Base-by-base conservation (phyloP, 345 rosid species). In the Cardamine resedifolia region DNA sequence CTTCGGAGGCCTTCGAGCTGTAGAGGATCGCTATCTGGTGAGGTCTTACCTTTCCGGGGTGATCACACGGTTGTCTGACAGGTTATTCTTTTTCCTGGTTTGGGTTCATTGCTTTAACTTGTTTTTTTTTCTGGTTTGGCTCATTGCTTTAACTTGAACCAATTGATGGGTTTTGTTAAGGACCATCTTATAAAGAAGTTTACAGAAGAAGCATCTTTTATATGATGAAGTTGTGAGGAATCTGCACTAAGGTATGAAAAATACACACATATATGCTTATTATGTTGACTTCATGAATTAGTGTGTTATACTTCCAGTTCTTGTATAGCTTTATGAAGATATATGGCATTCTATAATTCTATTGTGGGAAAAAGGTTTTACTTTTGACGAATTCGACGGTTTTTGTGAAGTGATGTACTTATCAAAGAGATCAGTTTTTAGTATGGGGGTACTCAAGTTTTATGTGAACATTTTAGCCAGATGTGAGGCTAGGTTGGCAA, bases 41-140 rank as follows among this genome's bases (percentile, higher is more conserved):
- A 15, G 63, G 55, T 51, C 44, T 28, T 0, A 10, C 62, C 63
- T 24, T 10, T 5, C 47, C 10, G 47, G 70, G 6, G 55, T 53
- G 64, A 48, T 72, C 70, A 15, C 70, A 62, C 76, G 63, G 63
- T n/a, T 15, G 63, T 63, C 57, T 72, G 63, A 63, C 76, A 63
- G 70, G 73, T 26, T 2, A 12, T 0, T 6, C 6, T 23, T 36
- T 38, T 36, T 33, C 1, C n/a, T n/a, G n/a, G n/a, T n/a, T n/a
- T n/a, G n/a, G n/a, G n/a, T n/a, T n/a, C n/a, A n/a, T n/a, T n/a
- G n/a, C n/a, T n/a, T n/a, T n/a, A n/a, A n/a, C n/a, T n/a, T 7
- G 2, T 7, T 31, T 31, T 31, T 7, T 30, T 6, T 1, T n/a
- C n/a, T n/a, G n/a, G n/a, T n/a, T n/a, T n/a, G n/a, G n/a, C n/a